Percentiles rank a stretch among this genome's conserved stretches.
phyloP scores from a whole-genome alignment of 2,329 filamentous ascomycete species.

The Fusarium haematococcum region DNA sequence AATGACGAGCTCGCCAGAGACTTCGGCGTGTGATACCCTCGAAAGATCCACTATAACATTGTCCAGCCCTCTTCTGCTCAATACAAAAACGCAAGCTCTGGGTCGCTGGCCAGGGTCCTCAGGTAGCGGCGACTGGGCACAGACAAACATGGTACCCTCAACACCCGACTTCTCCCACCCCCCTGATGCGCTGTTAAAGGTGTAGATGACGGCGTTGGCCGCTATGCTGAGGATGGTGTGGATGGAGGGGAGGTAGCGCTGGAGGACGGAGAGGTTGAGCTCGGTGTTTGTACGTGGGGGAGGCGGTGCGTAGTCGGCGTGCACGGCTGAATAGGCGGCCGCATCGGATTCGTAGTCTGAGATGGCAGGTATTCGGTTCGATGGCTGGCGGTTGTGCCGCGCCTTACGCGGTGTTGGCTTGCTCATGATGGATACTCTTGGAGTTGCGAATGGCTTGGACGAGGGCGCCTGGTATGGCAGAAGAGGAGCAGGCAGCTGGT shows the following conservation, averaged over 20 bases:
- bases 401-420: slow-evolving; percentile 55
- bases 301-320: slow-evolving; percentile 55
- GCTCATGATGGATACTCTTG: slow-evolving; percentile 54
- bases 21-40: slow-evolving; percentile 72
- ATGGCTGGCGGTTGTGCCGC: slow-evolving; percentile 56
- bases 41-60: slow-evolving; percentile 78
- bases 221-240: slow-evolving; percentile 81
- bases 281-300: slow-evolving; percentile 81
- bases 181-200: slow-evolving; percentile 72
- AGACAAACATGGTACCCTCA: slow-evolving; percentile 92
- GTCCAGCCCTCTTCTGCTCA: slow-evolving; percentile 78
- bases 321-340: slow-evolving; percentile 51
- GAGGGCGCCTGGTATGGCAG: background rate
- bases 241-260: slow-evolving; percentile 82
- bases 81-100: slow-evolving; percentile 73
- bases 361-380: slow-evolving; percentile 53
- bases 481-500: background rate
- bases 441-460: slow-evolving; percentile 9
- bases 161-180: slow-evolving; percentile 88
- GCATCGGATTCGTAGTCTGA: slow-evolving; percentile 78
- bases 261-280: slow-evolving; percentile 87
- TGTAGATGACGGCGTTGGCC: slow-evolving; percentile 88
- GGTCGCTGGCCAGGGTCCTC: slow-evolving; percentile 50
- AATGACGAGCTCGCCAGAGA: slow-evolving; percentile 67
- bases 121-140: slow-evolving; percentile 66